A percentile compares a stretch with the other conserved stretches of the same genome.
phyloP scores from a whole-genome alignment of 192 early-diverging fungal species.

The Coemansia biformis region DNA sequence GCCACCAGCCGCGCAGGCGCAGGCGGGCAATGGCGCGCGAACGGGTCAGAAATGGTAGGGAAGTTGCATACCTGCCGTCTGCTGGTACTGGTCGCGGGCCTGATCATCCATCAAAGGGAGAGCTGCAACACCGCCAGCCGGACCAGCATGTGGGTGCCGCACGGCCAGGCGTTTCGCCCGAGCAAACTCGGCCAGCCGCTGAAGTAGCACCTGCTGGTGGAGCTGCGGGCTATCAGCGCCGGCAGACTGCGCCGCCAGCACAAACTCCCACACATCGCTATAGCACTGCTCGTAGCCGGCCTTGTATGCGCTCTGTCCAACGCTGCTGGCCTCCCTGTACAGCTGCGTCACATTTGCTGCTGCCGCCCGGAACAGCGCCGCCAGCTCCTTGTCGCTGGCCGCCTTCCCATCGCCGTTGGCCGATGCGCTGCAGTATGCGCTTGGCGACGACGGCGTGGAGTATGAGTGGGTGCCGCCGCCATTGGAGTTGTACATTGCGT shows the following conservation, averaged over 20 bases:
- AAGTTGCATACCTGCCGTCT: conserved; percentile 4
- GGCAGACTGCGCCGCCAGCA: conserved; percentile 13
- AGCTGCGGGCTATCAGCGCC: conserved; percentile 1
- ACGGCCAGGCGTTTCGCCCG: conserved; percentile 26
- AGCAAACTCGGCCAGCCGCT: conserved; percentile 42
- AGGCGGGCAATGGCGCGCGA: no score
- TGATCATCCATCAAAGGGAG: neutral
- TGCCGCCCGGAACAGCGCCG: conserved; percentile 38
- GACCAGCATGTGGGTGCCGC: conserved; percentile 4
- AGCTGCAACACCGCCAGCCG: neutral
- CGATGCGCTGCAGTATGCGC: conserved; percentile 14
- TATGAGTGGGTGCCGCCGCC: conserved; percentile 22
- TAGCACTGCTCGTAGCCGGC: conserved; percentile 48
- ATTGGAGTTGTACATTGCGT: conserved; percentile 33
- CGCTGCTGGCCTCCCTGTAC: conserved; percentile 44
- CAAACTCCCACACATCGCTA: conserved; percentile 41
- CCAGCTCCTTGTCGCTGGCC: conserved; percentile 34
- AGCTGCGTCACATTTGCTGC: conserved; percentile 50
- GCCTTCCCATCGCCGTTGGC: conserved; percentile 15
- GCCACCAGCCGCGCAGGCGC: no score
- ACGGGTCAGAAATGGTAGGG: neutral
- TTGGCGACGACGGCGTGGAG: conserved; percentile 40
- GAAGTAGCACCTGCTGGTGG: conserved; percentile 12
- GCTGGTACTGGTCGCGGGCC: conserved; percentile 1
- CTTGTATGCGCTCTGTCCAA: conserved; percentile 40